phyloP scores from a whole-genome alignment of 768 basidiomycete species.

The Gelatoporia subvermispora region DNA sequence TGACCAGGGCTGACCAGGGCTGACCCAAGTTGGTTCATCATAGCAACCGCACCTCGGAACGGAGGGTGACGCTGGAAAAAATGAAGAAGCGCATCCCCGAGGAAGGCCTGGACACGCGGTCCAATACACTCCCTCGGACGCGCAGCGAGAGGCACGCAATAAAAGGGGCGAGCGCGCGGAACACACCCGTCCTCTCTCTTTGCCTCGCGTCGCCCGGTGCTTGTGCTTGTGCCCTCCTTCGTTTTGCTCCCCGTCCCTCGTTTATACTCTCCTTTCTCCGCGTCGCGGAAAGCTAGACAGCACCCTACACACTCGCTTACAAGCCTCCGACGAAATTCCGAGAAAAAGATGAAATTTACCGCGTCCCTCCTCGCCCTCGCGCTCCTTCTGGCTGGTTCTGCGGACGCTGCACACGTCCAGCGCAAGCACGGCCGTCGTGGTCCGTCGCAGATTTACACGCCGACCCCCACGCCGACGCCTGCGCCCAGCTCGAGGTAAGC shows the following conservation, averaged over 20 bases:
- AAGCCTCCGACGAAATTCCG: background rate
- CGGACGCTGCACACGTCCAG: constrained; percentile 13
- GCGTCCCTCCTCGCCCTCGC: constrained; percentile 18
- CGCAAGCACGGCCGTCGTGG: constrained; percentile 13
- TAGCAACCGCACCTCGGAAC: no score
- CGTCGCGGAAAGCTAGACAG: background rate
- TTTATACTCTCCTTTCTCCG: constrained; percentile 1
- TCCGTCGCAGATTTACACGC: constrained; percentile 17
- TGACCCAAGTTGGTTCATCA: no score
- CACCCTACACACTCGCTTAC: background rate
- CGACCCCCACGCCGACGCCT: constrained; percentile 9
- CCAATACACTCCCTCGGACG: no score
- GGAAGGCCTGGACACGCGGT: no score
- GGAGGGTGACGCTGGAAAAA: no score
- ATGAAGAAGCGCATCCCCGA: no score
- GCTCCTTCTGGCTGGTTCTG: constrained; percentile 17
- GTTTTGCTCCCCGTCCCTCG: background rate
- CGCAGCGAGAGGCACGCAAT: no score
- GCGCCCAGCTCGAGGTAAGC: constrained; percentile 2
- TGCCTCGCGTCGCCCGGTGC: background rate
- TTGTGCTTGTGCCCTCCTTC: constrained; percentile 4
- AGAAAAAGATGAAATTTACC: constrained; percentile 19
- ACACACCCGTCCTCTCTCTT: background rate
- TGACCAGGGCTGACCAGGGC: no score
- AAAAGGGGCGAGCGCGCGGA: no score